These are phyloP conservation scores for Penicillium sp. DNA, from an alignment of 2,329 filamentous ascomycete species.

Conservation along the genomic window DNA sequence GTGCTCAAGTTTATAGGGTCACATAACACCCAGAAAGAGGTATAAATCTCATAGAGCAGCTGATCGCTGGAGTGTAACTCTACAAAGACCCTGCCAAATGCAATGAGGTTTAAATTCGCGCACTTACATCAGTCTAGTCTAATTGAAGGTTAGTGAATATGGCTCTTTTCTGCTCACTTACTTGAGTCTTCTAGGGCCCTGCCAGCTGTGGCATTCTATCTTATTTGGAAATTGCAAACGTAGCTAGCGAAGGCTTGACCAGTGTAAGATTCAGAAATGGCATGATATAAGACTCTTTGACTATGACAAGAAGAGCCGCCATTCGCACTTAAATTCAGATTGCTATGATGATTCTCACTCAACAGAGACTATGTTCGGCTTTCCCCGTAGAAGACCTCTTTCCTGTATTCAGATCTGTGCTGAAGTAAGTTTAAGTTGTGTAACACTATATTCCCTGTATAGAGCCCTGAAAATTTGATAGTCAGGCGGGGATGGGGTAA, in stretches of 20 bases:
- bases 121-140: background rate
- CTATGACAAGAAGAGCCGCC: background rate
- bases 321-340: background rate
- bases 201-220: background rate
- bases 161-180: background rate
- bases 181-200: background rate
- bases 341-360: background rate
- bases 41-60: constrained; percentile 9
- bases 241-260: background rate
- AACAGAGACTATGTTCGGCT: background rate
- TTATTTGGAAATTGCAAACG: background rate
- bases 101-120: background rate
- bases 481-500: constrained; percentile 20
- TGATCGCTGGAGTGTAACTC: constrained; percentile 21
- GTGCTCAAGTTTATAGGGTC: background rate
- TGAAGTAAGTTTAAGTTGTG: background rate
- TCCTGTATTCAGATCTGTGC: too few species aligned
- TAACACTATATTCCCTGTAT: background rate
- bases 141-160: background rate
- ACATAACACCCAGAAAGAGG: constrained; percentile 4
- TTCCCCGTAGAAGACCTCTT: background rate
- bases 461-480: constrained; percentile 8
- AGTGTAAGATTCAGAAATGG: background rate
- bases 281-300: background rate
- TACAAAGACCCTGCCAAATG: background rate